Base-by-base conservation (phyloP, 805 yeast genomes). In the Starmerella etchellsii region DNA sequence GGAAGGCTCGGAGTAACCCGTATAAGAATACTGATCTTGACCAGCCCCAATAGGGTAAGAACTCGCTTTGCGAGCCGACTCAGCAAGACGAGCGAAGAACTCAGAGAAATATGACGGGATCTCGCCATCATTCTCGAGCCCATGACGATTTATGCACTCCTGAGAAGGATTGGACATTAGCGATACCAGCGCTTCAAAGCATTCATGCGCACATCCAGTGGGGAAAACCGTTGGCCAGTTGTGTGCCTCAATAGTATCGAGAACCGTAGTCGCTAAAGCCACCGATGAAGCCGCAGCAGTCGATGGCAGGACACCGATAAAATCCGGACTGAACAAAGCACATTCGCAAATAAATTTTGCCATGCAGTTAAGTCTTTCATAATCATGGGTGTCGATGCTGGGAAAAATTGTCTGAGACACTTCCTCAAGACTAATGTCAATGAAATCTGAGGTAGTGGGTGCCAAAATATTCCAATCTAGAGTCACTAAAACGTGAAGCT, bases 401-500 rank as follows among this genome's bases (percentile, higher is more conserved):
- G 31, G 28, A 2, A 37, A 44, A 1, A 46, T 31, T 24, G 19
- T 23, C 4, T 49, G 44, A 5, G 43, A 43, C 15, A 42, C 48
- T 2, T 39, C 44, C 5, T 34, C 45, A 11, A 44, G 42, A 28
- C 40, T 38, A 2, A 44, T 34, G 29, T 61, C 63, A 35, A 66
- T 51, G 44, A 56, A 76, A 46, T 71, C 69, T 38, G 64, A 66
- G 33, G 69, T 54, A 47, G 70, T 69, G 2, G 93, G 83, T 48
- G 76, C 82, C 35, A 70, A 71, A 39, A 83, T 63, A 27, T 67
- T 66, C 94, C 83, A 83, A 48, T 73, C 77, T 53, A 85, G 69
- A 4, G 81, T 81, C 48, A 70, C 67, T 55, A 78, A 65, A 42
- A 78, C 74, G 54, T 81, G 88, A 51, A 73, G 65, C 59, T 81